Percentiles rank a stretch among this genome's conserved stretches.
Conservation (phyloP, 768 basidiomycete genomes). For the Polyporus arcularius region DNA sequence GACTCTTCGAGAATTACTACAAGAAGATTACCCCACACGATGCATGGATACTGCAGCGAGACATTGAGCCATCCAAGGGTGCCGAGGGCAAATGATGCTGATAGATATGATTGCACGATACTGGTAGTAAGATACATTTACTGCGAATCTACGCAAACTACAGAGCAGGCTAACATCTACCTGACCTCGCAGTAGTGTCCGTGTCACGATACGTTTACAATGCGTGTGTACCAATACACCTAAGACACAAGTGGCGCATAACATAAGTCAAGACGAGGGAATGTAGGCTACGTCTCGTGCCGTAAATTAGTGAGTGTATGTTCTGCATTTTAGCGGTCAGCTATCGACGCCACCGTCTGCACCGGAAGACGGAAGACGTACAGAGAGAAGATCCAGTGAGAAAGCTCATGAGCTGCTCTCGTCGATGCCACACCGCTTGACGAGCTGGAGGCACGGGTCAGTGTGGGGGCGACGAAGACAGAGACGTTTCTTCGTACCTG, state of each 20-base stretch:
- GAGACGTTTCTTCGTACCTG: constrained; percentile 50
- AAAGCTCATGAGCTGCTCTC: constrained; percentile 42
- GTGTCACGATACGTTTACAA: constrained; percentile 24
- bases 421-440: constrained; percentile 76
- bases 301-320: constrained; percentile 24
- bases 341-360: background rate
- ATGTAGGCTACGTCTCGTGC: constrained; percentile 21
- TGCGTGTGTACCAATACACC: constrained; percentile 22
- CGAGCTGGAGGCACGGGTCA: constrained; percentile 45
- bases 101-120: background rate
- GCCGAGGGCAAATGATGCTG: constrained; percentile 11
- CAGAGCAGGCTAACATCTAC: constrained; percentile 16
- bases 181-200: constrained; percentile 19
- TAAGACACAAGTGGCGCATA: constrained; percentile 17
- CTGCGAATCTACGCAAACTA: constrained; percentile 18
- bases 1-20: constrained; percentile 76
- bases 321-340: constrained; percentile 16
- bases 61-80: constrained; percentile 31
- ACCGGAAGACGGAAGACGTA: constrained; percentile 1
- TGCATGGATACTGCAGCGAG: constrained; percentile 84
- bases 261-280: constrained; percentile 21
- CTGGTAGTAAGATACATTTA: constrained; percentile 19
- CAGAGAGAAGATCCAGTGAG: constrained; percentile 3
- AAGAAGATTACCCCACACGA: constrained; percentile 84
- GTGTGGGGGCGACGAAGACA: background rate